A percentile compares a stretch with the other conserved stretches of the same genome.
Conservation (phyloP, 352 stramenopile genomes). For the Elongisporangium prolatum region DNA sequence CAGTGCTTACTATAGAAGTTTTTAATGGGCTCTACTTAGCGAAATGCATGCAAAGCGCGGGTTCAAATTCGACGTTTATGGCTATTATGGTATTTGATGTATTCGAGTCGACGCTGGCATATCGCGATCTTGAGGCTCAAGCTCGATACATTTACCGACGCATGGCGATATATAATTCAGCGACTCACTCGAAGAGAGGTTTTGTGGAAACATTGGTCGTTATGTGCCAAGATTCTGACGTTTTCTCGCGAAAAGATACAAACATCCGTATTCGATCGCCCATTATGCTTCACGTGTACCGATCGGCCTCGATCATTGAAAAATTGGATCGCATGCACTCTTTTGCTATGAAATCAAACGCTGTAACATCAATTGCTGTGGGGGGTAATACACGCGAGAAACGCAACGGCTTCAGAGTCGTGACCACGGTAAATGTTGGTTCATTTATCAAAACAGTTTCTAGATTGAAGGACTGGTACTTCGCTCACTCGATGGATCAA, state of each 20-base stretch:
- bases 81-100: constrained; percentile 8
- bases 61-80: constrained; percentile 11
- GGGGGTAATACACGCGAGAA: too few species aligned
- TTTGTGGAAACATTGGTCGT: background rate
- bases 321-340: background rate
- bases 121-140: background rate
- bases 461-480: too few species aligned
- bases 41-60: constrained; percentile 28
- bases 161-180: background rate
- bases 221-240: background rate
- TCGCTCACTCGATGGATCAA: too few species aligned
- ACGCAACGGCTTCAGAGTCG: too few species aligned
- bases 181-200: background rate
- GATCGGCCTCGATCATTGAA: background rate
- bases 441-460: too few species aligned
- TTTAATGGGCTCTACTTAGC: constrained; percentile 26
- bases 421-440: too few species aligned
- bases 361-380: too few species aligned
- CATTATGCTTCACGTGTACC: background rate
- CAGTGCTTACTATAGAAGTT: constrained; percentile 21
- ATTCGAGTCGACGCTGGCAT: background rate
- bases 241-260: background rate
- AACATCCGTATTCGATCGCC: background rate
- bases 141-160: background rate
- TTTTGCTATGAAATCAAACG: background rate